Conservation (phyloP, 768 basidiomycete genomes). For the Leccinum variicolor region DNA sequence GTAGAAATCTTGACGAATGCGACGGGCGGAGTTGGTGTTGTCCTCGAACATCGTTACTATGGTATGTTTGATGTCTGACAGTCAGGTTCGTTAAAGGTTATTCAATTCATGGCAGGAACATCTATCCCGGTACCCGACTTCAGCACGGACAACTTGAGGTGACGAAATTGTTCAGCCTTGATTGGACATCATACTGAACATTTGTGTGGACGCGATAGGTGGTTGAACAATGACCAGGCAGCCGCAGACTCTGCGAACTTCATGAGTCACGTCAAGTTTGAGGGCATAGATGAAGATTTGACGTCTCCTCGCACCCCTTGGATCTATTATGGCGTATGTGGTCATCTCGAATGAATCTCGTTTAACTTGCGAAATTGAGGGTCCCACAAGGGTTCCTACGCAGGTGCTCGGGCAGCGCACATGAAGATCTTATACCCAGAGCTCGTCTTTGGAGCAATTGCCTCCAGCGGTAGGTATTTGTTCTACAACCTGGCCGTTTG, state of each 20-base stretch:
- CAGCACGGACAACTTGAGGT: constrained; percentile 81
- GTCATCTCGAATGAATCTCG: not conserved
- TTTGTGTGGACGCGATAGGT: constrained; percentile 42
- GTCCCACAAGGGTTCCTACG: constrained; percentile 70
- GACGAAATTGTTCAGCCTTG: not conserved
- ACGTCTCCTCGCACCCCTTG: constrained; percentile 74
- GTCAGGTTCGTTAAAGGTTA: not conserved
- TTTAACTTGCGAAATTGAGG: not conserved
- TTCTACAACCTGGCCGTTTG: not conserved
- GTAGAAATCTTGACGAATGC: constrained; percentile 80
- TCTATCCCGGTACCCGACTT: constrained; percentile 77
- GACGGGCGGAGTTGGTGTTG: constrained; percentile 83
- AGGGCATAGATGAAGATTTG: constrained; percentile 65
- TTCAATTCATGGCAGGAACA: constrained; percentile 42
- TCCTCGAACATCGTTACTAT: constrained; percentile 94
- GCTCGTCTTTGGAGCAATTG: constrained; percentile 86
- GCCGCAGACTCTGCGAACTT: constrained; percentile 92
- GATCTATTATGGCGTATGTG: constrained; percentile 88
- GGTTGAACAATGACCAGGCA: constrained; percentile 86
- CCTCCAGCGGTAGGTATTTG: constrained; percentile 64
- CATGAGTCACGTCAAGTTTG: constrained; percentile 75
- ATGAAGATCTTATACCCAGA: constrained; percentile 87
- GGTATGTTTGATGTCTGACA: constrained; percentile 42
- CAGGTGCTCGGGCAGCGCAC: constrained; percentile 90
- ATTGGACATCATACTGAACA: not conserved